Base-by-base conservation (phyloP, 257 asterid species). In the Mitragyna speciosa region DNA sequence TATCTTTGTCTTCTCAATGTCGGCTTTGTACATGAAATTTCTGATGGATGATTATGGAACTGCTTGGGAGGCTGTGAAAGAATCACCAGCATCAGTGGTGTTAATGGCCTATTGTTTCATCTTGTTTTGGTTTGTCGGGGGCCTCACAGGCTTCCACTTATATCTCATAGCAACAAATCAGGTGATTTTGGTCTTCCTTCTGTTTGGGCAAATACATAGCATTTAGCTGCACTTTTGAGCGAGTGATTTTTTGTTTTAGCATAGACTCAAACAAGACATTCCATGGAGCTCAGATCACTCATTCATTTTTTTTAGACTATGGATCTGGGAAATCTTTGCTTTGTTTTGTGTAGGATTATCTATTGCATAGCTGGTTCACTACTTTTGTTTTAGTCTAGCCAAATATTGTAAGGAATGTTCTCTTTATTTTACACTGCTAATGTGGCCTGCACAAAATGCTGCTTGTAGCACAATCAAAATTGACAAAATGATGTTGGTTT, bases 81-180 rank as follows among this genome's bases (percentile, higher is more conserved):
- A 71, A 73, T 93, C 97, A 26, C 97, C 97, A 3, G 84, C 87
- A 71, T 73, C 95, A 22, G 87, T 88, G 73, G 70, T 85, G 59
- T 88, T 93, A 73, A 84, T 92, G 84, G 68, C 69, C 28, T 92
- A 93, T 70, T 88, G 92, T 72, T 93, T 93, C 59, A 72, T 93
- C 0, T 85, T 88, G 28, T 86, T 90, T 63, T 92, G 97, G 98
- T 93, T 93, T 73, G 93, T 93, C 36, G 98, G 98, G 31, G 97
- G 97, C 70, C 96, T 92, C 75, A 93, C 96, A 15, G 87, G 91
- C 39, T 93, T 93, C 78, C 98, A 93, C 87, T 66, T 90, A 59
- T 92, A 90, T 80, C 89, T 90, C 73, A 87, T 90, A 20, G 70
- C 90, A 80, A 76, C 93, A 78, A 90, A 90, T 82, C 97, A 92